Conservation (phyloP, 2,329 filamentous ascomycete species). For the Grosmannia serpens region DNA sequence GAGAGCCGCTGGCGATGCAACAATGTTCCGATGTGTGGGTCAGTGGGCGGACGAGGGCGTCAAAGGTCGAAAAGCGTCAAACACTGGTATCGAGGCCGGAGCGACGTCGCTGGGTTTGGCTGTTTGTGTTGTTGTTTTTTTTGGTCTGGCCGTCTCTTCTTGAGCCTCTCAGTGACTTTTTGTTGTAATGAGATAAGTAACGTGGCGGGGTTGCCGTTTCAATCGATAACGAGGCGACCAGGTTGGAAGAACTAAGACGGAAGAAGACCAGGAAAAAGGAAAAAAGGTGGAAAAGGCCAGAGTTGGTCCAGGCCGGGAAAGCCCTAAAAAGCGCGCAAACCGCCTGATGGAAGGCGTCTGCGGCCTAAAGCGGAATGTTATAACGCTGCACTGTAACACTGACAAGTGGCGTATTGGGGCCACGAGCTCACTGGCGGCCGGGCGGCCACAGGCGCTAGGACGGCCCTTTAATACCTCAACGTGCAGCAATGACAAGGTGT, state of each 20-base stretch:
- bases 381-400: neutral
- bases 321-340: neutral
- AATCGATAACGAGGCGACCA: constrained; percentile 1
- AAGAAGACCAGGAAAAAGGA: neutral
- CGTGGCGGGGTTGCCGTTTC: neutral
- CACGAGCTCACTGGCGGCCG: neutral
- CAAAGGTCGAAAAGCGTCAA: neutral
- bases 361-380: neutral
- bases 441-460: neutral
- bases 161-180: neutral
- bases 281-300: neutral
- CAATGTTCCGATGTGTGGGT: neutral
- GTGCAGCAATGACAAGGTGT: neutral
- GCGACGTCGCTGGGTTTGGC: neutral
- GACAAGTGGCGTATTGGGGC: neutral
- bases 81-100: neutral
- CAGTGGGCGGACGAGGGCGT: neutral
- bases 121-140: neutral
- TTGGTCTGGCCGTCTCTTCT: neutral
- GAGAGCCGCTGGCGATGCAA: neutral
- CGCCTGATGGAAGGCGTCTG: neutral
- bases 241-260: neutral
- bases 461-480: neutral
- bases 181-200: neutral
- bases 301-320: neutral